Conservation (phyloP, 129 eudicot genomes). For the Helianthus tuberosus region DNA sequence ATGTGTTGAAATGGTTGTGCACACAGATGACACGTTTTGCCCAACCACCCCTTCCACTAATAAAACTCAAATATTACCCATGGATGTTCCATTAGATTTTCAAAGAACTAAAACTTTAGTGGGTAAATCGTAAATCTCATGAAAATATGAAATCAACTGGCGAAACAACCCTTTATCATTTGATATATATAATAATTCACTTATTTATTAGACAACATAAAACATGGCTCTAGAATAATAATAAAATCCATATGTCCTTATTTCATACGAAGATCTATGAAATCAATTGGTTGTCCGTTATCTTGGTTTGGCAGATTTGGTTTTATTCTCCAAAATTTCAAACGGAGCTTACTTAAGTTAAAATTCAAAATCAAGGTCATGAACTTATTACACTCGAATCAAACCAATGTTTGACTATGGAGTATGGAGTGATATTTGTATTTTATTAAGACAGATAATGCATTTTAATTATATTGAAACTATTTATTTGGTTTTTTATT, state of each 20-base stretch:
- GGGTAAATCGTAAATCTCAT: too few species aligned
- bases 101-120: too few species aligned
- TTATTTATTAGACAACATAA: neutral
- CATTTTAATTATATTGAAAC: neutral
- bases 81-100: too few species aligned
- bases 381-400: neutral
- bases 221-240: neutral
- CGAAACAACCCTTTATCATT: too few species aligned
- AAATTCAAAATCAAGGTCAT: slow-evolving; percentile 10
- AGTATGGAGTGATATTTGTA: neutral
- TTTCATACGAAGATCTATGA: neutral
- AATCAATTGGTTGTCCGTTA: neutral
- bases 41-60: too few species aligned
- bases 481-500: neutral
- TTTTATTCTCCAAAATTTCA: slow-evolving; percentile 17
- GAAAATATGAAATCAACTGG: too few species aligned
- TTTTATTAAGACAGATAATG: neutral
- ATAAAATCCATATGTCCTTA: neutral
- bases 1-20: too few species aligned
- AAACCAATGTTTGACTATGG: neutral
- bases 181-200: too few species aligned
- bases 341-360: slow-evolving; percentile 8
- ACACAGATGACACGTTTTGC: too few species aligned
- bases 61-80: too few species aligned
- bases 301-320: slow-evolving; percentile 21